Base-by-base conservation (phyloP, 2,329 filamentous ascomycete species). In the Fusarium oxysporum region DNA sequence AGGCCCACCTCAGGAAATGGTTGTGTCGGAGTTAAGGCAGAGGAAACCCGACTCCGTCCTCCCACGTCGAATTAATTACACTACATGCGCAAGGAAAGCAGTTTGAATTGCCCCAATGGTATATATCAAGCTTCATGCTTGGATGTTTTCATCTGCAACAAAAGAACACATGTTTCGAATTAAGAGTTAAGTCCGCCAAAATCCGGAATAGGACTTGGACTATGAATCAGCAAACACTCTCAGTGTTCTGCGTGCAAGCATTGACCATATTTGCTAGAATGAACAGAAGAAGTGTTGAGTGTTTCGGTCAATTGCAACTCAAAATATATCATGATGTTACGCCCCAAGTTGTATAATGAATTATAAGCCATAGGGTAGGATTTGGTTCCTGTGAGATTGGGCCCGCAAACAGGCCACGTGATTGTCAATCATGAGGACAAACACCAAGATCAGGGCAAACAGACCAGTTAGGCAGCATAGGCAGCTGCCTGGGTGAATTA, bases 231-330 rank as follows among this genome's bases (percentile, higher is more conserved):
- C 16, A 11, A 9, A 8, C 0, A 13, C 23, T 6, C 0, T 10
- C 16, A 8, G 21, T 21, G 1, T 28, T 10, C 25, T 7, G 4
- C 23, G 23, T 25, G 23, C 23, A 25, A 25, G 23, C 23, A 25
- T 25, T 25, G 23, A 25, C 23, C 23, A 25, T 25, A 10, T 21
- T 14, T 9, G 3, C 1, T 8, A 3, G 11, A 28, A 19, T 7
- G 9, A 3, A 14, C 5, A 21, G 5, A 0, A 1, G 17, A 9
- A 21, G 6, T 3, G 9, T 3, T 14, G 4, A 21, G 13, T 14
- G 1, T 3, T 21, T 28, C 21, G 4, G 17, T 14, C 9, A 48
- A 17, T 30, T 30, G 5, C 10, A 25, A 51, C 7, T 9, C 17
- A 25, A 19, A 12, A 14, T 35, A 35, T 25, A 14, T 14, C 11